Evolutionary conservation across 768 basidiomycete genomes (phyloP), one percentile per base, ranked within the genome.

Genomic region (Sarcodon aspratus): DNA sequence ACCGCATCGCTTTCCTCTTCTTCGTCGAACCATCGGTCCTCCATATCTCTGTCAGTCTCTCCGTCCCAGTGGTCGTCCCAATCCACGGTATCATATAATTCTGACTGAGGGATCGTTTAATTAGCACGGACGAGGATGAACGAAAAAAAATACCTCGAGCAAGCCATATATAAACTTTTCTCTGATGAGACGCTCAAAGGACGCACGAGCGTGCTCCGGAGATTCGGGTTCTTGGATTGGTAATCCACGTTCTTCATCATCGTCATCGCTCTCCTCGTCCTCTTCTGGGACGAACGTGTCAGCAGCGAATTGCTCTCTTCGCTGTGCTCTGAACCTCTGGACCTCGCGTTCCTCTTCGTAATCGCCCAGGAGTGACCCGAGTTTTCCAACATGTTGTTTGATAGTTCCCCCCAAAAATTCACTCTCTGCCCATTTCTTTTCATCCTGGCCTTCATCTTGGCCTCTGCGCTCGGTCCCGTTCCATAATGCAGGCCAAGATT

Each of bases 311-410:
- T 67, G 61, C 38, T 67, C 65, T 36, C 72, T 68, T 50, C 78
- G 69, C 15, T 75, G 51, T 13, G 54, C 57, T 48, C 80, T 69
- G 15, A 76, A 63, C 21, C 80, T 70, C 57, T 87, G 80, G 0
- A 75, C 78, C 60, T 79, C 80, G 51, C 89, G 71, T 59, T 87
- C 87, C 55, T 85, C 87, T 56, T 89, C 87, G 57, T 85, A 89
- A 6, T 71, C 78, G 3, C 75, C 79, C 8, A 92, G 64, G 8
- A 92, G 65, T 6, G 59, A 60, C 1, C 78, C 87, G 13, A 89
- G 63, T 53, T 84, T 85, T 35, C 85, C 85, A 9, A 90, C 74
- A 51, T 80, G 75, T 53, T 76, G 75, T 18, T 61, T 62, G 33
- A 59, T 63, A 3, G 65, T 66, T 1, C 79, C 83, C 32, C 66